Evolutionary conservation across 2,329 filamentous ascomycete species (phyloP), one percentile per base, ranked within the genome.

Genomic region (Aureobasidium sp.): DNA sequence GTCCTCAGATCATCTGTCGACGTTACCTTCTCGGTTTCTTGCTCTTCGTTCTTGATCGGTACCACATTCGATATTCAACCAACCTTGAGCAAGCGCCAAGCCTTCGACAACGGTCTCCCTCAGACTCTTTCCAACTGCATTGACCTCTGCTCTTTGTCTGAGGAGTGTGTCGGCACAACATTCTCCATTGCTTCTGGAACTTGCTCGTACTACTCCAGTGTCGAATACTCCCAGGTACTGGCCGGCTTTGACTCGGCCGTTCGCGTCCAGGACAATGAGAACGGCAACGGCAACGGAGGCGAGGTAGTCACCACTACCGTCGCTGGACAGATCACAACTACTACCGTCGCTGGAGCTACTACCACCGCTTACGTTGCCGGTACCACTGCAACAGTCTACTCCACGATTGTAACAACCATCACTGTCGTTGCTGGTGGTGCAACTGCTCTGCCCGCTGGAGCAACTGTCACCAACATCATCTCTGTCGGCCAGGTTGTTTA

Each of bases 331-430:
- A 3, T 15, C 1, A 23, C n/a, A 2, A 33, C 38, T 2, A 8
- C 11, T 2, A 45, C 42, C 13, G 3, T 25, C 4, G 0, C 13
- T 25, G 49, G 35, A 68, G 67, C 63, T 66, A 37, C 19, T 1
- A 67, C 62, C 58, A 51, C 43, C 9, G 23, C 25, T 4, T 43
- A 46, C 42, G 23, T 43, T 7, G 29, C 3, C n/a, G 50, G 19
- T 3, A 8, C 50, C 4, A 19, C 50, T 15, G 42, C 60, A 9
- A 40, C 33, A 0, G 25, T 49, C 13, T 49, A 40, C n/a, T 3
- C 10, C 3, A 38, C 35, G 0, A 21, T n/a, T 4, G n/a, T n/a
- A n/a, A n/a, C n/a, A n/a, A 23, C n/a, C 6, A 21, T 4, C 3
- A 47, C 59, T 10, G 46, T 51, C 19, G 27, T 27, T 3, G 47